Conservation (phyloP, 225 moss, liverwort and hornwort species). For the Takakia lepidozioides region DNA sequence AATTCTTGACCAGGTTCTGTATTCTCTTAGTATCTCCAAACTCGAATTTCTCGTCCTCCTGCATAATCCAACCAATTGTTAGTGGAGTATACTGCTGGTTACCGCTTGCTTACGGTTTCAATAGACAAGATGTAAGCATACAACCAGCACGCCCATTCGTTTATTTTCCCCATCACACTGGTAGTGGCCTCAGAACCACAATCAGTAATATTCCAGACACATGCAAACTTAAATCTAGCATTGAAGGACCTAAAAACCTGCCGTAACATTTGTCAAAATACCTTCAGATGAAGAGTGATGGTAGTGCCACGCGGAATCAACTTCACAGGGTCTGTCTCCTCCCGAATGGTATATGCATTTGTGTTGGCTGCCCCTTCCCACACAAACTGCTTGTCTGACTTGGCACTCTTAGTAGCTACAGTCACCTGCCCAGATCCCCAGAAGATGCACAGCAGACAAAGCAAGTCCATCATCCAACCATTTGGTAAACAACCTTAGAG, state of each 20-base stretch:
- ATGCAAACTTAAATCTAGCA: no score
- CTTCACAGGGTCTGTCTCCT: constrained; percentile 47
- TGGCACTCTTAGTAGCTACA: constrained; percentile 55
- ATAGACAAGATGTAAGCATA: no score
- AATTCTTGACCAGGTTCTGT: constrained; percentile 44
- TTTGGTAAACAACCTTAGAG: no score
- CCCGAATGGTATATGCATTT: constrained; percentile 44
- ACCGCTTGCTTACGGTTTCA: no score
- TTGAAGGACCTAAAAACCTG: no score
- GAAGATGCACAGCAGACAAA: neutral
- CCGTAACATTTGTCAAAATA: no score
- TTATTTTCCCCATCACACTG: no score
- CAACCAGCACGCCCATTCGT: no score
- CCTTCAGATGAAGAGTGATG: constrained; percentile 60
- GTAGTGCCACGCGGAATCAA: constrained; percentile 50
- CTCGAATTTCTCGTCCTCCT: constrained; percentile 41
- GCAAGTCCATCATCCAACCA: no score
- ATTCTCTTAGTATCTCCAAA: constrained; percentile 37
- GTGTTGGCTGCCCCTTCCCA: constrained; percentile 64
- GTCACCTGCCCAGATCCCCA: constrained; percentile 28
- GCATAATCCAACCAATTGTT: constrained; percentile 9
- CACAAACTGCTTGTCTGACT: constrained; percentile 49
- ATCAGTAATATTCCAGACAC: no score
- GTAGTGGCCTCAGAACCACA: no score
- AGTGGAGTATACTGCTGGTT: no score